A percentile compares a stretch with the other conserved stretches of the same genome.
phyloP scores from a whole-genome alignment of 164 flowering plant genomes.

The Akebia trifoliata region DNA sequence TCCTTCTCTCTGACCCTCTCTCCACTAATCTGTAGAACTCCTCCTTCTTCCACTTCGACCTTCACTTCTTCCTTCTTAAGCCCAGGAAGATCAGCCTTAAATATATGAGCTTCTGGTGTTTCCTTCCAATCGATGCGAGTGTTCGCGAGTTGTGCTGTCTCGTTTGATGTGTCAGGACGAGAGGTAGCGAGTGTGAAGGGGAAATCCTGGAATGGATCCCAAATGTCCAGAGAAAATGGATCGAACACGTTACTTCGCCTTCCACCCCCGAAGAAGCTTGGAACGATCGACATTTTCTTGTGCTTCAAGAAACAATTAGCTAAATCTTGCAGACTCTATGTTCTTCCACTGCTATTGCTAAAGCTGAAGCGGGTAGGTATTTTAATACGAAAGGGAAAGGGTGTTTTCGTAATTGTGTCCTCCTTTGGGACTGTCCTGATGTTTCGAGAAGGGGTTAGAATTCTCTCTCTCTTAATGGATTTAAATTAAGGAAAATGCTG shows the following conservation, averaged over 20 bases:
- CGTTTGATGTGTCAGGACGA: slow-evolving; percentile 8
- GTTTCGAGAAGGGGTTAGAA: too few species aligned
- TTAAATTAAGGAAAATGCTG: too few species aligned
- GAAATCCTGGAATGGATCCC: slow-evolving; percentile 29
- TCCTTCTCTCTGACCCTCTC: slow-evolving; percentile 29
- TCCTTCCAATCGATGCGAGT: slow-evolving; percentile 37
- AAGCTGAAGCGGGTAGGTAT: too few species aligned
- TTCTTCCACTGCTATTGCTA: too few species aligned
- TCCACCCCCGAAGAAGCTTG: slow-evolving; percentile 7
- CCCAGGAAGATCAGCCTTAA: slow-evolving; percentile 41
- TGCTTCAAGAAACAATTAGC: too few species aligned
- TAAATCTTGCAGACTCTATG: too few species aligned
- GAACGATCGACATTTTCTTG: slow-evolving; percentile 11
- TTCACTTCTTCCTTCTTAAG: slow-evolving; percentile 36
- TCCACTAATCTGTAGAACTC: slow-evolving; percentile 33
- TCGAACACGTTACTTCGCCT: slow-evolving; percentile 21
- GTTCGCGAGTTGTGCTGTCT: slow-evolving; percentile 18
- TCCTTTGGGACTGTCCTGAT: too few species aligned
- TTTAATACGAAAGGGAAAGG: too few species aligned
- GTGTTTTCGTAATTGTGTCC: too few species aligned
- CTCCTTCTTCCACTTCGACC: slow-evolving; percentile 41
- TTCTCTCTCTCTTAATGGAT: too few species aligned
- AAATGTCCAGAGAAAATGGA: slow-evolving; percentile 26
- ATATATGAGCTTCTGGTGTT: slow-evolving; percentile 35
- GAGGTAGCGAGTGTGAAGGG: slow-evolving; percentile 3